phyloP scores from a whole-genome alignment of 2,329 filamentous ascomycete species.

The Verticillium nonalfalfae region DNA sequence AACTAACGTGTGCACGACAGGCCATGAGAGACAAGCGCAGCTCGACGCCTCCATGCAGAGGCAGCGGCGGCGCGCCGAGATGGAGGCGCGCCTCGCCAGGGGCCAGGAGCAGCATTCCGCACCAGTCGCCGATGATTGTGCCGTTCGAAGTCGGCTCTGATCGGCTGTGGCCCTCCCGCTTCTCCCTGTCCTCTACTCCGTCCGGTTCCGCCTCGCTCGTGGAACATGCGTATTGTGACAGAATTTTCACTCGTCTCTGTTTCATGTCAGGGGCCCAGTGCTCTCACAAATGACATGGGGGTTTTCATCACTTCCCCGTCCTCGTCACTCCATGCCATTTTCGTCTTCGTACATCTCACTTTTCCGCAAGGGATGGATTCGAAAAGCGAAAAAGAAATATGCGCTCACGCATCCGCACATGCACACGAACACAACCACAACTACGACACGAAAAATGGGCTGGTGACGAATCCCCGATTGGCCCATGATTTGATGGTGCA shows the following conservation, averaged over 20 bases:
- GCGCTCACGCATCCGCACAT: background rate
- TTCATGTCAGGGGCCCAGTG: background rate
- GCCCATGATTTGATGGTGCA: background rate
- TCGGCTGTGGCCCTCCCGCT: background rate
- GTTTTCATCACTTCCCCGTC: background rate
- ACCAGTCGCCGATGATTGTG: background rate
- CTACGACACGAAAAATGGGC: background rate
- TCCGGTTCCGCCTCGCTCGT: background rate
- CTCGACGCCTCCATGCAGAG: constrained; percentile 9
- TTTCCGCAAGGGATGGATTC: background rate
- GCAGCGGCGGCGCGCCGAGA: constrained; percentile 5
- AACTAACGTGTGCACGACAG: constrained; percentile 1
- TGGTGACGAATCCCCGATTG: background rate
- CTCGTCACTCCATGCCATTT: background rate
- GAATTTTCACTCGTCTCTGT: background rate
- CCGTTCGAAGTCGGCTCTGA: background rate
- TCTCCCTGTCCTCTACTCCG: background rate
- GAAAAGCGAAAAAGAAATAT: background rate
- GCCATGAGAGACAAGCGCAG: constrained; percentile 10
- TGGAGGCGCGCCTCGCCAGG: background rate
- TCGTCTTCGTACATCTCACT: background rate
- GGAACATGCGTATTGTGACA: background rate
- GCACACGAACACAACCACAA: background rate
- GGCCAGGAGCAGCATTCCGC: background rate
- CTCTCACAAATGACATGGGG: background rate